Evolutionary conservation across 495 filamentous ascomycete species (phyloP).

Genomic region (Aspergillus biplanus): DNA sequence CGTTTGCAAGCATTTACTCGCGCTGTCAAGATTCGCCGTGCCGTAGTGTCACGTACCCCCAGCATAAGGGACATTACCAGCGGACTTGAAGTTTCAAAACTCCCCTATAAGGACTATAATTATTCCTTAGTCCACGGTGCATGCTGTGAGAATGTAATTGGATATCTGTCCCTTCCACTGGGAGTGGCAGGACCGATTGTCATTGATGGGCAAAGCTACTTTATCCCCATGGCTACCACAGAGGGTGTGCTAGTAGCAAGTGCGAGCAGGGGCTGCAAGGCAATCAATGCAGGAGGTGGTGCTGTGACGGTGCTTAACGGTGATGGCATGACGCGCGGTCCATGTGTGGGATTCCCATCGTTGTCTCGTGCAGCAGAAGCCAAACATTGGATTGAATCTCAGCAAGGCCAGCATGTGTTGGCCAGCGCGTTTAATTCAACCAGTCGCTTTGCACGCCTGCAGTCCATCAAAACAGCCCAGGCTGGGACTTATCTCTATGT

Average conservation of each 20-base stretch:
- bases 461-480: constrained; percentile 80
- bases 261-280: constrained; percentile 84
- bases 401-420: constrained; percentile 74
- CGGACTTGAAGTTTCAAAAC: constrained; percentile 71
- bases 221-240: constrained; percentile 91
- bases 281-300: constrained; percentile 89
- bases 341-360: constrained; percentile 81
- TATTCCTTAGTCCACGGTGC: constrained; percentile 84
- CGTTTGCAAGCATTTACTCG: constrained; percentile 52
- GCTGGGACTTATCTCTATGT: constrained; percentile 89
- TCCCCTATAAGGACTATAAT: constrained; percentile 84
- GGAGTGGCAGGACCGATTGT: constrained; percentile 85
- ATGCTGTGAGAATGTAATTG: constrained; percentile 94
- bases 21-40: constrained; percentile 81
- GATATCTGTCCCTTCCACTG: constrained; percentile 83
- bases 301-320: constrained; percentile 83
- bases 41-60: constrained; percentile 75
- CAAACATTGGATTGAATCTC: constrained; percentile 88
- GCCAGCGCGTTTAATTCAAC: constrained; percentile 88
- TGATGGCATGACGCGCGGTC: constrained; percentile 92
- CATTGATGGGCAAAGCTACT: constrained; percentile 86
- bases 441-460: constrained; percentile 80
- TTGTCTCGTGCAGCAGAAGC: constrained; percentile 79
- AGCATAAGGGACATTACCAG: constrained; percentile 70
- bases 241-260: constrained; percentile 90